Base-by-base conservation (phyloP, 1,139 yeast species). In the Waltiozyma solani region DNA sequence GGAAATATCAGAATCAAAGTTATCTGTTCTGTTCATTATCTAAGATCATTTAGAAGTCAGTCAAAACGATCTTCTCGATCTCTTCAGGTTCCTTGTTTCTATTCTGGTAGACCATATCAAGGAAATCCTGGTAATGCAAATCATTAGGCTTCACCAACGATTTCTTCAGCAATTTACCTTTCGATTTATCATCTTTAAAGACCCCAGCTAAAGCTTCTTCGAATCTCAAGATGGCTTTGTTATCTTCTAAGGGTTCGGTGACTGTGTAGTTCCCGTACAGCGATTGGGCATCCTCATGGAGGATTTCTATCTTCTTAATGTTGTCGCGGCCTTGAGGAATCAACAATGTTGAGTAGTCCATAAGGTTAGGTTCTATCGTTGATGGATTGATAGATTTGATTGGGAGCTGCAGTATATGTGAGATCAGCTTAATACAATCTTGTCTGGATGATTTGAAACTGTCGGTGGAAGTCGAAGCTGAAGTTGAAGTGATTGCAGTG, bases 251-350 rank as follows among this genome's bases (percentile, higher is more conserved):
- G 7, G 10, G 26, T 5, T 27, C 18, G 11, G 9, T 9, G 4
- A 6, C 18, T 27, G 12, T 17, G 31, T 14, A 27, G 18, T n/a
- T 27, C 18, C 13, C 26, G 13, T 24, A 24, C 4, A 24, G 26
- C 4, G 26, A 11, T 5, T 12, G 13, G 4, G 26, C 10, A 11
- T 24, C n/a, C 4, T 12, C n/a, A 10, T 11, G 13, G 10, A 75
- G 47, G 0, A 76, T 59, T 14, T 59, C 49, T 20, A 78, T 75
- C 45, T 73, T 70, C 19, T 63, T 60, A 64, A 69, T 63, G 4
- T 75, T 59, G 45, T 78, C 86, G 60, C 69, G 62, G 0, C 70
- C 73, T 11, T 46, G 41, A 0, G 80, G 79, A 2, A 82, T 66
- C 27, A 63, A 52, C 15, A 79, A 53, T 15, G 56, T 55, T 10